phyloP scores from a whole-genome alignment of 163 green algal species.

The Chlorella variabilis region DNA sequence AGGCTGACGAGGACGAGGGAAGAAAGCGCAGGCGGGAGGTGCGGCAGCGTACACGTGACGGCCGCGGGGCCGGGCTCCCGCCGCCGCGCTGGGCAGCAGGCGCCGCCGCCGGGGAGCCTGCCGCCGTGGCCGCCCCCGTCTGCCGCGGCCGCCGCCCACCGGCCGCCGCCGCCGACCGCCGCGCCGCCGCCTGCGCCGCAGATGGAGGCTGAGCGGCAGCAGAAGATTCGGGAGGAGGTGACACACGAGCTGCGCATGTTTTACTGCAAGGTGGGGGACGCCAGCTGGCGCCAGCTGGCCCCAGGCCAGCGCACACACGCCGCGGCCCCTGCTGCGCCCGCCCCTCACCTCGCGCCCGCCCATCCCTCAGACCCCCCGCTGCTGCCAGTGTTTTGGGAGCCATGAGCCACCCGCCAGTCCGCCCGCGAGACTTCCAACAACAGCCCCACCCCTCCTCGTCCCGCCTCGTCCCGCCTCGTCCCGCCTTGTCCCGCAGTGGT shows the following conservation, averaged over 20 bases:
- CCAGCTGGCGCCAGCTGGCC: too few species aligned
- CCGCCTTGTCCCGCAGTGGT: slow-evolving; percentile 63
- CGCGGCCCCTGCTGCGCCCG: too few species aligned
- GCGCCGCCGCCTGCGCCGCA: slow-evolving; percentile 36
- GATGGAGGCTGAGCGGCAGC: slow-evolving; percentile 59
- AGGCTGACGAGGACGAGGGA: slow-evolving; percentile 77
- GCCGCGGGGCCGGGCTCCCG: too few species aligned
- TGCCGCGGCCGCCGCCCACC: background rate
- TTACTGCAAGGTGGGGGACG: slow-evolving; percentile 72
- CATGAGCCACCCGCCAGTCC: too few species aligned
- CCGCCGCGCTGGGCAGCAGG: too few species aligned
- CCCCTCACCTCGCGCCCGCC: too few species aligned
- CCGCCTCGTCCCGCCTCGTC: too few species aligned
- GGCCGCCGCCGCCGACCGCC: background rate
- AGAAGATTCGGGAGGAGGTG: slow-evolving; percentile 74
- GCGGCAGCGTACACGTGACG: too few species aligned
- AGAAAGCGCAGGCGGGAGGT: slow-evolving; percentile 67
- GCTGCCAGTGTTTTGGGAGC: background rate
- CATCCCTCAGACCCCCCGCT: too few species aligned
- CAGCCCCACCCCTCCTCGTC: background rate
- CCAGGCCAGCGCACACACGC: too few species aligned
- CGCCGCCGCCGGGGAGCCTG: too few species aligned
- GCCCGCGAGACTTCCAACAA: background rate
- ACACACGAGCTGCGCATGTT: slow-evolving; percentile 73
- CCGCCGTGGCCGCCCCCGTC: too few species aligned